Percentiles rank a stretch among this genome's conserved stretches.
Conservation (phyloP, 2,329 filamentous ascomycete genomes). For the Aspergillus novofumigatus region DNA sequence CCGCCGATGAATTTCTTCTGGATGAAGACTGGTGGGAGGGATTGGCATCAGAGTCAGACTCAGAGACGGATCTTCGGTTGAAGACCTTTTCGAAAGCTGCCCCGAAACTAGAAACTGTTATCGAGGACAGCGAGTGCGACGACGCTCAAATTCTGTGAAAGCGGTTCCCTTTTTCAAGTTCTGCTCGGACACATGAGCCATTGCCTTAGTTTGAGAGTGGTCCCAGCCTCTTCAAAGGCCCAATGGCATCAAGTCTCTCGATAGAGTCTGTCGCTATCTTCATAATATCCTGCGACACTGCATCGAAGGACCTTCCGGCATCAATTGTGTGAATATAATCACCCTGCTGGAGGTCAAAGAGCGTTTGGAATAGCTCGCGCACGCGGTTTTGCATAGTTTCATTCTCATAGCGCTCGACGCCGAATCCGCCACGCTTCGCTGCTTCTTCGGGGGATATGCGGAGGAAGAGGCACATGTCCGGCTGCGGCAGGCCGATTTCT, state of each 20-base stretch:
- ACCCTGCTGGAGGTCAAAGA: slow-evolving; percentile 46
- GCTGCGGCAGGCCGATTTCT: slow-evolving; percentile 79
- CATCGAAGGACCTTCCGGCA: slow-evolving; percentile 49
- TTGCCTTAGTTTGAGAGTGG: slow-evolving; percentile 17
- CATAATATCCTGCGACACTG: slow-evolving; percentile 46
- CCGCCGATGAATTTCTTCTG: slow-evolving; percentile 21
- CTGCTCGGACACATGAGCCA: background rate
- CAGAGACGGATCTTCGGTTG: slow-evolving; percentile 14
- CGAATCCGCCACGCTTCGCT: slow-evolving; percentile 75
- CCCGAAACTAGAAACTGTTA: slow-evolving; percentile 39
- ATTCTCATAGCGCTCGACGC: slow-evolving; percentile 83
- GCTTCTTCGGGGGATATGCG: slow-evolving; percentile 73
- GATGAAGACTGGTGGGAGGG: slow-evolving; percentile 33
- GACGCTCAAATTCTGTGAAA: slow-evolving; percentile 43
- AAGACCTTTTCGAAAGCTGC: slow-evolving; percentile 8
- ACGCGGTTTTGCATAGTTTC: slow-evolving; percentile 77
- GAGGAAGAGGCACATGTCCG: slow-evolving; percentile 83
- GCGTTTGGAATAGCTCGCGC: slow-evolving; percentile 62
- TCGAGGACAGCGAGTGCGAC: slow-evolving; percentile 55
- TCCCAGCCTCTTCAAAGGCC: slow-evolving; percentile 33
- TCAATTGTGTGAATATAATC: slow-evolving; percentile 53
- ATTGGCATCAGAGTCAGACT: slow-evolving; percentile 24
- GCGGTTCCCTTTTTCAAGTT: slow-evolving; percentile 5
- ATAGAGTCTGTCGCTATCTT: slow-evolving; percentile 26
- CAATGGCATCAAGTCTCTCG: slow-evolving; percentile 28